A percentile compares a stretch with the other conserved stretches of the same genome.
phyloP scores from a whole-genome alignment of 2,329 filamentous ascomycete genomes.

The Sclerotinia minor region DNA sequence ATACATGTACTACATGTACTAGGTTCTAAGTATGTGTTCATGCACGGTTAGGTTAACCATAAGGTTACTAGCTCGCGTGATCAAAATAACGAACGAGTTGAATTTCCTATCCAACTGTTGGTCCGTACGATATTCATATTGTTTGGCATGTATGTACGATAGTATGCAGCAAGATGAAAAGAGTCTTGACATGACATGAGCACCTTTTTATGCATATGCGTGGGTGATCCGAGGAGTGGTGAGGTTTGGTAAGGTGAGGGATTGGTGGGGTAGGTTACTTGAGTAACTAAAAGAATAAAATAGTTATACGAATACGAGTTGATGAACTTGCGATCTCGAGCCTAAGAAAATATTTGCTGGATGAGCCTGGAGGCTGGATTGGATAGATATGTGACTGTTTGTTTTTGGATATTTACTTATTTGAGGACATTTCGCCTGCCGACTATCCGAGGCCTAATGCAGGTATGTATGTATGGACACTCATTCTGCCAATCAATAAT shows the following conservation, averaged over 20 bases:
- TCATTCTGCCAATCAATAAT: no score
- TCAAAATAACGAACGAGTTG: not conserved
- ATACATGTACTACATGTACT: no score
- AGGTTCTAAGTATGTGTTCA: not conserved
- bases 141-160: no score
- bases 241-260: not conserved
- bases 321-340: not conserved
- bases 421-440: no score
- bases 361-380: no score
- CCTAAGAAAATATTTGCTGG: not conserved
- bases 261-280: not conserved
- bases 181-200: not conserved
- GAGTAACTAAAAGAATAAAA: not conserved
- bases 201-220: not conserved
- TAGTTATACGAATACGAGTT: not conserved
- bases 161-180: not conserved
- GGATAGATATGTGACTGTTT: not conserved
- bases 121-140: no score
- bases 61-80: conserved; percentile 3
- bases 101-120: not conserved
- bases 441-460: no score
- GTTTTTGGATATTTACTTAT: no score
- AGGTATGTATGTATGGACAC: no score
- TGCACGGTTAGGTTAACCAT: no score
- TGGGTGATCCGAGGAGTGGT: not conserved